Conservation (phyloP, 1,139 yeast genomes). For the Yamadazyma siamensis region DNA sequence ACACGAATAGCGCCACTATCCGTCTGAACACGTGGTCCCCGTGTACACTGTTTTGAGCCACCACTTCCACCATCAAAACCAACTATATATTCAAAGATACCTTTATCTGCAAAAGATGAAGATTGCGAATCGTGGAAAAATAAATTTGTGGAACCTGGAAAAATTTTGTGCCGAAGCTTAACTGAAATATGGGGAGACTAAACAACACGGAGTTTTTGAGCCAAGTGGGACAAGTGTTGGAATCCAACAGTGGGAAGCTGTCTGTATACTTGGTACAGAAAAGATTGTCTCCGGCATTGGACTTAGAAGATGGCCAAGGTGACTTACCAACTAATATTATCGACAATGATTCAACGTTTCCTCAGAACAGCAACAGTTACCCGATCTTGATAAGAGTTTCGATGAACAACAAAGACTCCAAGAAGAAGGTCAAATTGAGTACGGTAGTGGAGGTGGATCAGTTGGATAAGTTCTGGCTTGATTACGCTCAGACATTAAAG, state of each 20-base stretch:
- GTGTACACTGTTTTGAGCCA: too few species aligned
- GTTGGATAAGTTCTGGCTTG: constrained; percentile 66
- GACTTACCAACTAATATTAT: constrained; percentile 42
- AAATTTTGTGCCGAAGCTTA: too few species aligned
- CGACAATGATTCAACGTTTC: constrained; percentile 9
- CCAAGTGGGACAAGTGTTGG: constrained; percentile 25
- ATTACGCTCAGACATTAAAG: constrained; percentile 63
- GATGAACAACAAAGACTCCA: constrained; percentile 34
- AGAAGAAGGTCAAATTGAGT: constrained; percentile 51
- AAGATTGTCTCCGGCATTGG: constrained; percentile 29
- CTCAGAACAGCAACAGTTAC: constrained; percentile 25
- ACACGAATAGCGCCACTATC: constrained; percentile 14
- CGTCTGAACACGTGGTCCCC: constrained; percentile 9
- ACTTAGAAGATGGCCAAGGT: constrained; percentile 12
- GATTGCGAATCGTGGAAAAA: too few species aligned
- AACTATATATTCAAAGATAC: too few species aligned
- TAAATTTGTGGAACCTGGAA: too few species aligned
- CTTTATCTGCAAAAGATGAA: too few species aligned
- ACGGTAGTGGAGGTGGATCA: constrained; percentile 59
- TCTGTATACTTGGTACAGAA: constrained; percentile 45
- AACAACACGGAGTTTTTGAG: constrained; percentile 37
- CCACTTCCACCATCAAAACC: too few species aligned
- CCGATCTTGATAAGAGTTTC: constrained; percentile 52
- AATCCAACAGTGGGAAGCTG: constrained; percentile 34
- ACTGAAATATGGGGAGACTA: constrained; percentile 38